Percentiles rank a stretch among this genome's conserved stretches.
These are phyloP conservation scores for Pseudomassariella vexata DNA, from an alignment of 2,329 filamentous ascomycete species.

Conservation along the genomic window DNA sequence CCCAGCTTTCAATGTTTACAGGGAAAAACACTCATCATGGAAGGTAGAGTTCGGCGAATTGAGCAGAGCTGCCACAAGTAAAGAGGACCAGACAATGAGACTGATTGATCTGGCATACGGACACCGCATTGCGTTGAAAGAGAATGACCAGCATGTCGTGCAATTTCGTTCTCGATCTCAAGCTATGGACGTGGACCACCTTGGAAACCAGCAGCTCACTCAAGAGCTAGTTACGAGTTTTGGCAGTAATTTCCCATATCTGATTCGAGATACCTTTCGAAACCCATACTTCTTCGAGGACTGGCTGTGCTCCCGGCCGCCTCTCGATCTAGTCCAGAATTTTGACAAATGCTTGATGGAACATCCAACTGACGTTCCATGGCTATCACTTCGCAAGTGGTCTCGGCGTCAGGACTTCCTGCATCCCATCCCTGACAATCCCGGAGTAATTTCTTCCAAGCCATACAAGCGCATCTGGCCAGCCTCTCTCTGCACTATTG, in stretches of 20 bases:
- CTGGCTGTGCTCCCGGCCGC: constrained; percentile 38
- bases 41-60: constrained; percentile 23
- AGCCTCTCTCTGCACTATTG: constrained; percentile 40
- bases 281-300: constrained; percentile 35
- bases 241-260: constrained; percentile 19
- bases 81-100: constrained; percentile 37
- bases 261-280: constrained; percentile 33
- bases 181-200: constrained; percentile 14
- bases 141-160: constrained; percentile 34
- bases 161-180: constrained; percentile 26
- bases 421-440: constrained; percentile 26
- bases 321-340: constrained; percentile 30
- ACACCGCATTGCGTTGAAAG: constrained; percentile 36
- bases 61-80: constrained; percentile 7
- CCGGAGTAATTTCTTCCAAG: constrained; percentile 25
- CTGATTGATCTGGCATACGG: constrained; percentile 42
- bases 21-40: constrained; percentile 33
- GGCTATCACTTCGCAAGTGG: constrained; percentile 43
- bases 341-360: constrained; percentile 26
- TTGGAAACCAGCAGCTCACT: constrained; percentile 11
- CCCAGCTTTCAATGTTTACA: constrained; percentile 30
- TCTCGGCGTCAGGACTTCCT: constrained; percentile 56
- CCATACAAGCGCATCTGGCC: constrained; percentile 40
- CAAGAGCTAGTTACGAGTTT: constrained; percentile 11
- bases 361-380: constrained; percentile 37